A percentile compares a stretch with the other conserved stretches of the same genome.
Evolutionary conservation across 495 filamentous ascomycete genomes (phyloP).

Genomic region (Penicillium daleae): DNA sequence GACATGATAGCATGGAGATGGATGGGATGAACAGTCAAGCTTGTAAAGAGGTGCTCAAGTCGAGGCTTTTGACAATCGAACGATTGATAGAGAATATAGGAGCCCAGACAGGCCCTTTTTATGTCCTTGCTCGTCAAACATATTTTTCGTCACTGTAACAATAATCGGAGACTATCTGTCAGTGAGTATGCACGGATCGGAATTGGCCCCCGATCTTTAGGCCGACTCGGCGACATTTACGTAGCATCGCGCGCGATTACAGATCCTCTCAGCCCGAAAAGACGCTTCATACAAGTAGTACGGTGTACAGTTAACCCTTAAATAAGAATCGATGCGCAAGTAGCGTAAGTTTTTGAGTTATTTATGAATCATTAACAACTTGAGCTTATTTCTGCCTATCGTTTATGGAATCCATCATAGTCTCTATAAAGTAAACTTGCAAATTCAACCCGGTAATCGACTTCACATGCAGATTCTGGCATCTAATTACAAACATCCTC

Average conservation of each 20-base stretch:
- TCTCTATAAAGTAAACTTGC: background rate
- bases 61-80: background rate
- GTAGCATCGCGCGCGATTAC: background rate
- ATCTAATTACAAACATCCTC: background rate
- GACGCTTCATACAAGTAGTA: background rate
- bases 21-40: background rate
- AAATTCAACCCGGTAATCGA: too few relatives aligned
- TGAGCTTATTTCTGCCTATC: background rate
- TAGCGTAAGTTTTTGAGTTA: background rate
- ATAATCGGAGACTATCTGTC: background rate
- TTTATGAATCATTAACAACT: background rate
- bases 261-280: background rate
- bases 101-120: too few relatives aligned
- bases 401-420: background rate
- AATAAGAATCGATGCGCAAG: background rate
- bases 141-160: background rate
- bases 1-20: constrained; percentile 3
- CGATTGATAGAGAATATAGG: background rate
- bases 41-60: background rate
- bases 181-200: background rate
- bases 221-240: constrained; percentile 6
- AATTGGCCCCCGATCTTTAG: background rate
- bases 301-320: background rate
- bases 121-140: background rate
- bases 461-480: background rate